These are phyloP conservation scores for Pythium insidiosum DNA, from an alignment of 352 stramenopile genomes.

Conservation along the genomic window DNA sequence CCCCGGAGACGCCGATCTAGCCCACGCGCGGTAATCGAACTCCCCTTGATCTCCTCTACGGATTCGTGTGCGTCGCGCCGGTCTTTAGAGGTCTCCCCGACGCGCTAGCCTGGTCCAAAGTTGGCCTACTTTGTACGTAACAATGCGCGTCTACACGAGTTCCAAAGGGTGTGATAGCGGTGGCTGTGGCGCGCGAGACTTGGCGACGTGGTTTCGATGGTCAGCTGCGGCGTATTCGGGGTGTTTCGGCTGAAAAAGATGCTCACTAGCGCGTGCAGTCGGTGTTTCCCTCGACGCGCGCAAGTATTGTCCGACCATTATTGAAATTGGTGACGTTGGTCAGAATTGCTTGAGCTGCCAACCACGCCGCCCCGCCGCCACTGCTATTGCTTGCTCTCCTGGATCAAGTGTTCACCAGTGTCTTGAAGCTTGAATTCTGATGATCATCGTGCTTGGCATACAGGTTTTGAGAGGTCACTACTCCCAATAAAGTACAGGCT, in stretches of 20 bases:
- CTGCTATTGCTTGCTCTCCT: too few relatives aligned
- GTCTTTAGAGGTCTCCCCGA: constrained; percentile 5
- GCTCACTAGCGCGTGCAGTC: too few relatives aligned
- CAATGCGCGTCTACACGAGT: background rate
- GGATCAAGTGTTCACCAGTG: too few relatives aligned
- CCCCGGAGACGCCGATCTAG: background rate
- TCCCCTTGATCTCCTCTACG: constrained; percentile 20
- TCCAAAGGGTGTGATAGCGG: background rate
- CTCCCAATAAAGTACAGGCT: background rate
- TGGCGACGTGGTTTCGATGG: too few relatives aligned
- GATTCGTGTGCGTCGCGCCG: constrained; percentile 9
- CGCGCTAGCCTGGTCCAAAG: constrained; percentile 7
- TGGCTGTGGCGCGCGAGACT: background rate
- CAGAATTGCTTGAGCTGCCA: too few relatives aligned
- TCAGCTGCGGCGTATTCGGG: too few relatives aligned
- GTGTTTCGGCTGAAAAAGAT: too few relatives aligned
- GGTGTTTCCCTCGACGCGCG: too few relatives aligned
- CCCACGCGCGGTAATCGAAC: constrained; percentile 11
- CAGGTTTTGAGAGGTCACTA: background rate
- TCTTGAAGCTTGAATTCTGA: too few relatives aligned
- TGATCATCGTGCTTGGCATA: background rate
- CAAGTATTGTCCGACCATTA: too few relatives aligned
- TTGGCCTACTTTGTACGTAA: constrained; percentile 12
- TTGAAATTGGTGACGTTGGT: too few relatives aligned
- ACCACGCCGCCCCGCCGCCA: too few relatives aligned